These are phyloP conservation scores for Kazachstania bromeliacearum DNA, from an alignment of 805 yeast genomes.

Conservation along the genomic window DNA sequence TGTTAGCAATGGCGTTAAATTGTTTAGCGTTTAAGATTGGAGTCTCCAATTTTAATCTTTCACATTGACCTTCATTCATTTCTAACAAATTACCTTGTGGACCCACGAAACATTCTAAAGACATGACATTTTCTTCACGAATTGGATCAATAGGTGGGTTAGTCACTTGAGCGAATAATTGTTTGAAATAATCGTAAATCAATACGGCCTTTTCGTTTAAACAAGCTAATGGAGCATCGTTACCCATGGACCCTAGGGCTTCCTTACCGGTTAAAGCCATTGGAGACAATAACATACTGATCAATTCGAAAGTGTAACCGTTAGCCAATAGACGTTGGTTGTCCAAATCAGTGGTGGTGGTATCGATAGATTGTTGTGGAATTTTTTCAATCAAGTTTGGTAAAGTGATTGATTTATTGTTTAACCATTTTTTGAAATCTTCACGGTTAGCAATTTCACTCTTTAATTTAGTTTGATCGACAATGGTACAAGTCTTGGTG, in stretches of 20 bases:
- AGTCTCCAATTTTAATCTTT: conserved; percentile 70
- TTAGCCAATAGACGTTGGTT: conserved; percentile 81
- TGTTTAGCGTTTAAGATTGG: conserved; percentile 74
- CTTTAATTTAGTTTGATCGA: conserved; percentile 87
- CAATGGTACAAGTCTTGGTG: conserved; percentile 84
- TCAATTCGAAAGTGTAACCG: conserved; percentile 93
- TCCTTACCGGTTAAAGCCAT: conserved; percentile 92
- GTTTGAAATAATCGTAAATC: conserved; percentile 88
- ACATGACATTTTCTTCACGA: conserved; percentile 94
- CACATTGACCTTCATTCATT: conserved; percentile 86
- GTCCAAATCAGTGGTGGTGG: conserved; percentile 37
- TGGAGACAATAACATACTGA: conserved; percentile 73
- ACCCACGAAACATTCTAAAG: conserved; percentile 91
- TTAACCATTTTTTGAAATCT: conserved; percentile 92
- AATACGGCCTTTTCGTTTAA: conserved; percentile 85
- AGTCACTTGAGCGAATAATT: conserved; percentile 95
- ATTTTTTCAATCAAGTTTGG: conserved; percentile 45
- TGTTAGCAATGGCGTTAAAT: conserved; percentile 62
- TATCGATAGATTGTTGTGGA: background rate
- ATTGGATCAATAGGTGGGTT: conserved; percentile 98
- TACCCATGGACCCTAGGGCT: conserved; percentile 97
- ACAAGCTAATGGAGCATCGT: conserved; percentile 92
- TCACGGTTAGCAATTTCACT: conserved; percentile 65
- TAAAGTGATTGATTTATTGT: conserved; percentile 63
- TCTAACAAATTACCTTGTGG: conserved; percentile 94